Evolutionary conservation across 2,329 filamentous ascomycete genomes (phyloP).

Genomic region (Xylaria sp.): DNA sequence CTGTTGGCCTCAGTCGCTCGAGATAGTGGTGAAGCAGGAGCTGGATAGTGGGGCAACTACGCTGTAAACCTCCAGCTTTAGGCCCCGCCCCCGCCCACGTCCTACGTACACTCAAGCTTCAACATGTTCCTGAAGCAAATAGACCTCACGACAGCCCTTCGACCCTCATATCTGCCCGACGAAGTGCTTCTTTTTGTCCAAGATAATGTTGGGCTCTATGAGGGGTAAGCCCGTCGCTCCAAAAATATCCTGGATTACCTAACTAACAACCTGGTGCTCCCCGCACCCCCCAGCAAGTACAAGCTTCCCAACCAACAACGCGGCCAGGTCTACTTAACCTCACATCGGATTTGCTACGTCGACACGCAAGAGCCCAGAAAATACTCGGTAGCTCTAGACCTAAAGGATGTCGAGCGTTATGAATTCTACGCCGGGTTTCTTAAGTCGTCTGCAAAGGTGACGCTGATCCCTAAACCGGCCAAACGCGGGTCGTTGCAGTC

Average conservation of each 20-base stretch:
- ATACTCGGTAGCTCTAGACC: constrained; percentile 83
- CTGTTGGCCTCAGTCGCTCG: background rate
- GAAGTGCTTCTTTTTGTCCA: constrained; percentile 96
- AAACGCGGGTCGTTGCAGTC: constrained; percentile 72
- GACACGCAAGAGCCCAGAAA: constrained; percentile 87
- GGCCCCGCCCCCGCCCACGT: constrained; percentile 28
- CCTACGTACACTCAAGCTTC: constrained; percentile 28
- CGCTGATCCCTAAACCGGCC: constrained; percentile 81
- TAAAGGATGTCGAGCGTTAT: constrained; percentile 89
- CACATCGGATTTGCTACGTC: constrained; percentile 94
- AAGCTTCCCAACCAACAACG: constrained; percentile 95
- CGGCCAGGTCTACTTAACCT: constrained; percentile 95
- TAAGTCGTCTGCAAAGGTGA: constrained; percentile 95
- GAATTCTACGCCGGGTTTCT: constrained; percentile 95
- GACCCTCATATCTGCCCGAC: constrained; percentile 90
- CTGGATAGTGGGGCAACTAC: constrained; percentile 15
- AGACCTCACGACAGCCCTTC: constrained; percentile 94
- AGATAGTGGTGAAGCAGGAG: constrained; percentile 5
- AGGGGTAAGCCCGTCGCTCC: constrained; percentile 74
- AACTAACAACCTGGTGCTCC: constrained; percentile 29
- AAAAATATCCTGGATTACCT: background rate
- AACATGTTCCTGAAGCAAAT: constrained; percentile 93
- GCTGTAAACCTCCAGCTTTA: constrained; percentile 28
- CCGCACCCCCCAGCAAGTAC: constrained; percentile 73
- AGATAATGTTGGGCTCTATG: constrained; percentile 96